Percentiles rank a stretch among this genome's conserved stretches.
phyloP scores from a whole-genome alignment of 352 stramenopile genomes.

The Phytophthora constricta region DNA sequence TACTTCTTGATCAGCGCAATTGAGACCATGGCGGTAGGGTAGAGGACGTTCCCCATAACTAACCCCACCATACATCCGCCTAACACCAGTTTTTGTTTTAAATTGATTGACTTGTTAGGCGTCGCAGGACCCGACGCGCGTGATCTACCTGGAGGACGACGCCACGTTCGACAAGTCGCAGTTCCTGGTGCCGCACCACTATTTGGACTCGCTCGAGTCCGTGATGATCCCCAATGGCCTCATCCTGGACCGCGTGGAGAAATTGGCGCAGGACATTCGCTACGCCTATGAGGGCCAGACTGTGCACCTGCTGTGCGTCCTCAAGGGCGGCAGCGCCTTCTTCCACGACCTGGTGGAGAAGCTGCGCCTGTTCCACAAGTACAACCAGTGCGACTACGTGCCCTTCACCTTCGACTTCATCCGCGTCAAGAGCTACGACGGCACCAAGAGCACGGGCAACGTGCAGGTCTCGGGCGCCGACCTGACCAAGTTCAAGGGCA shows the following conservation, averaged over 20 bases:
- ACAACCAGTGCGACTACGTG: slow-evolving; percentile 89
- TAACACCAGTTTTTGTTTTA: no score
- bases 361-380: slow-evolving; percentile 86
- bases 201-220: slow-evolving; percentile 78
- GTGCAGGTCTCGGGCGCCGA: slow-evolving; percentile 92
- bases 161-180: slow-evolving; percentile 72
- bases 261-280: slow-evolving; percentile 91
- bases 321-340: slow-evolving; percentile 92
- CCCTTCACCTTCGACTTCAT: slow-evolving; percentile 96
- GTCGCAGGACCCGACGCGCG: slow-evolving; percentile 31
- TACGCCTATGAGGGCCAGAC: slow-evolving; percentile 90
- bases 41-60: no score
- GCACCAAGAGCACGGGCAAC: slow-evolving; percentile 90
- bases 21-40: no score
- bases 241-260: slow-evolving; percentile 92
- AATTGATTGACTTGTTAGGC: no score
- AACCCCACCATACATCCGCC: no score
- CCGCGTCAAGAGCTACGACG: slow-evolving; percentile 95
- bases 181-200: slow-evolving; percentile 85
- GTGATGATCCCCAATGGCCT: slow-evolving; percentile 92
- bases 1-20: no score
- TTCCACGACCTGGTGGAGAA: slow-evolving; percentile 91
- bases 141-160: slow-evolving; percentile 71
- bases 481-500: slow-evolving; percentile 85
- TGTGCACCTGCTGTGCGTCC: slow-evolving; percentile 92